Evolutionary conservation across 2,329 filamentous ascomycete species (phyloP).

Genomic region (Pseudocercospora pini-densiflorae): DNA sequence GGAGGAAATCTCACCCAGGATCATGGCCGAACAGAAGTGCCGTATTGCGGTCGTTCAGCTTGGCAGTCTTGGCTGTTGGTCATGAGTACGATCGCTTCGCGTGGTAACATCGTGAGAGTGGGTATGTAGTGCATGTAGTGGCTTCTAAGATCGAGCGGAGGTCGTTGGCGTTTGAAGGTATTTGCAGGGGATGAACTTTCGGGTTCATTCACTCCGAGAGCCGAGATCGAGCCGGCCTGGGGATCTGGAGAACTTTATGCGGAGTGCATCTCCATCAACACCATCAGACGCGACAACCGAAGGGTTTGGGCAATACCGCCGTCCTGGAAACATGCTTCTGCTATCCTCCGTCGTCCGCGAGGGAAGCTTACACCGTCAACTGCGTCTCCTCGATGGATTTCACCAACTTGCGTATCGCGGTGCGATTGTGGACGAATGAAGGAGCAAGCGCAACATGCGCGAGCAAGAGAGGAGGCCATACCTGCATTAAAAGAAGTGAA

Average conservation of each 20-base stretch:
- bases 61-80: conserved; percentile 18
- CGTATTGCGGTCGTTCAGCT: not conserved
- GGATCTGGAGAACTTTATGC: not conserved
- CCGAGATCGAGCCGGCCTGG: not conserved
- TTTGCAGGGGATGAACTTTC: not conserved
- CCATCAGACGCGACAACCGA: not conserved
- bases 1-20: not conserved
- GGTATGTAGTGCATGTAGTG: conserved; percentile 5
- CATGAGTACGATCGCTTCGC: conserved; percentile 8
- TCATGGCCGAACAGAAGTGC: conserved; percentile 7
- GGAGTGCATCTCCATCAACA: not conserved
- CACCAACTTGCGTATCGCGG: not conserved
- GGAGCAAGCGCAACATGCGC: not conserved
- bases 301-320: not conserved
- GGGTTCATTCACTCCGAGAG: not conserved
- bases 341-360: not conserved
- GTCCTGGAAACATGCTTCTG: not conserved
- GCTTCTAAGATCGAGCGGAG: conserved; percentile 6
- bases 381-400: not conserved
- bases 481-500: not conserved
- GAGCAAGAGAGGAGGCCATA: too few relatives aligned
- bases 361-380: not conserved
- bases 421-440: not conserved
- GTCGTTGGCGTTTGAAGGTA: conserved; percentile 16
- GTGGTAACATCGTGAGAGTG: conserved; percentile 7